Base-by-base conservation (phyloP, 768 basidiomycete species). In the Kwoniella sp. region DNA sequence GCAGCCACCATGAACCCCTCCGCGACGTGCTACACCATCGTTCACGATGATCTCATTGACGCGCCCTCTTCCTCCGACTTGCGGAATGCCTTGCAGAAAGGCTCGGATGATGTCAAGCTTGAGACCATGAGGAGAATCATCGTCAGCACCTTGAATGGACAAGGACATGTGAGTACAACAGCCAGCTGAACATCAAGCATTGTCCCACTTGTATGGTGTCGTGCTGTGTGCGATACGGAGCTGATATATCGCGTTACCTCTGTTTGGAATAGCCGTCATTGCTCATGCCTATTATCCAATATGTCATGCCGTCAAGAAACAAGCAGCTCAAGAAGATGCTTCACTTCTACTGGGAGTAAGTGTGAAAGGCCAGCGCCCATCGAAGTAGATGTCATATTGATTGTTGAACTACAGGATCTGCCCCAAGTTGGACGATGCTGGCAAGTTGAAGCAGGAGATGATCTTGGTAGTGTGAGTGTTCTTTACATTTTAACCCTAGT, bases 381-480 rank as follows among this genome's bases (percentile, higher is more conserved):
- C 25, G n/a, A 44, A 15, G 29, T 22, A 24, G 33, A n/a, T n/a
- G 21, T 40, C 36, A 46, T 56, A 15, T 37, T 46, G 26, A 57
- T 21, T 15, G 4, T 26, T 57, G 44, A 3, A 19, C 15, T 3
- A 13, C 49, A 98, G 82, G 90, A 71, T 98, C 22, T 98, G 94
- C 81, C 95, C 95, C 9, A 97, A 97, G 80, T 88, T 94, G 67
- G 95, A 98, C 73, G 95, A 98, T 74, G 88, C 86, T 68, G 95
- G 95, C 54, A 98, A 97, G 82, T 82, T 98, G 70, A 97, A 95
- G 85, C 96, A 98, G 82, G 95, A 99, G 83, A 98, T 98, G 95
- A 98, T 97, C 77, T 86, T 98, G 56, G 95, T 98, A 30, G 93
- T 94, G 92, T 94, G 80, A 79, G 91, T 86, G 19, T 55, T 7